Conservation (phyloP, 2,329 filamentous ascomycete species). For the Mariannaea sp. region DNA sequence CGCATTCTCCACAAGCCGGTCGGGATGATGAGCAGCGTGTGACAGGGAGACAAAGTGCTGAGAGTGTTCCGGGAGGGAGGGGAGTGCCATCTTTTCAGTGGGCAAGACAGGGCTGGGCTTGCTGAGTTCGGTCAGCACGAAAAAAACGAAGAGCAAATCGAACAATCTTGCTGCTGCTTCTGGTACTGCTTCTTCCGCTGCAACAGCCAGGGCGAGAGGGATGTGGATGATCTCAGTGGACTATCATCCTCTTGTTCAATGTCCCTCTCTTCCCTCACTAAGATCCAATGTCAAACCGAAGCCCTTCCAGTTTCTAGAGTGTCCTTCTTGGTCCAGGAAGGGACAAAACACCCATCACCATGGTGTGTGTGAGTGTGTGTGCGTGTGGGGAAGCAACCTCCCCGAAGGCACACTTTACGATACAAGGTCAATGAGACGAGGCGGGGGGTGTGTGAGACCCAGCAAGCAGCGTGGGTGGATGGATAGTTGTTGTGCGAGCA, state of each 20-base stretch:
- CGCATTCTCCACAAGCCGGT: constrained; percentile 21
- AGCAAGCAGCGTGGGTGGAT: neutral
- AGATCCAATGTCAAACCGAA: neutral
- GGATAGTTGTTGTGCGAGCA: no score
- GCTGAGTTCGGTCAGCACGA: neutral
- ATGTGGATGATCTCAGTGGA: neutral
- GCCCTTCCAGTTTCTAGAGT: neutral
- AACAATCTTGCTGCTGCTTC: no score
- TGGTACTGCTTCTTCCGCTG: no score
- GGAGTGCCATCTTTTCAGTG: constrained; percentile 16
- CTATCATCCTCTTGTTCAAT: neutral
- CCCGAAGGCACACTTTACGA: no score
- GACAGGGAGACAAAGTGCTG: neutral
- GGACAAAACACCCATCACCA: neutral
- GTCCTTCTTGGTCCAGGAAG: constrained; percentile 14
- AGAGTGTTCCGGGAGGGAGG: constrained; percentile 6
- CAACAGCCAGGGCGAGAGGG: no score
- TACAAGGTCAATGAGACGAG: neutral
- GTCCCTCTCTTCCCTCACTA: neutral
- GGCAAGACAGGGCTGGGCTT: neutral
- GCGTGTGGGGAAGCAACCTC: no score
- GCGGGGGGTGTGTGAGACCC: constrained; percentile 4
- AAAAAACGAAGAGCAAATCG: no score
- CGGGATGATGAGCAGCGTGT: constrained; percentile 17
- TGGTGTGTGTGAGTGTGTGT: constrained; percentile 15